Evolutionary conservation across 345 rosid genomes (phyloP), one percentile per base, ranked within the genome.

Genomic region (Psidium guajava): DNA sequence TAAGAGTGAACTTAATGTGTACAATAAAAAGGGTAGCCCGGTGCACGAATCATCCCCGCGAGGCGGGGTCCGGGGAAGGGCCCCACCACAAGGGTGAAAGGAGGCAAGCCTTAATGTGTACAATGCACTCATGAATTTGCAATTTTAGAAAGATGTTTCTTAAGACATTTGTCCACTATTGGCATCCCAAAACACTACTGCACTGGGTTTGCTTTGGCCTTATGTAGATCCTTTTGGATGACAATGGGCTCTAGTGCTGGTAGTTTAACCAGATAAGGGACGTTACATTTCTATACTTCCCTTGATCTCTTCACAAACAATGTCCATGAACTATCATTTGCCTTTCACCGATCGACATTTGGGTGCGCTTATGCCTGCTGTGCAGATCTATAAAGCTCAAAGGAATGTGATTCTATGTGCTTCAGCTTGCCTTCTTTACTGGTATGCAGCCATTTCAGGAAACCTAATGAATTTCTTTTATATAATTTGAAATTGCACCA

Each of bases 361-460:
- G 75, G 51, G 53, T 51, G 82, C 12, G 5, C 53, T n/a, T 21
- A 57, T 40, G 85, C 5, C 12, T 51, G 2, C 25, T 84, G 28
- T 90, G 88, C 92, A 97, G 99, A 89, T 95, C 61, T 96, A 91
- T 90, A 97, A 97, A 92, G 90, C 98, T 89, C 95, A 97, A 89
- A 90, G 96, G 90, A 97, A 97, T 81, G 95, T 92, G 86, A 91
- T 96, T 86, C 88, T 97, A 11, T 95, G 99, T 86, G 92, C 89
- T 59, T 87, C 98, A 59, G 96, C 98, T 81, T 94, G 96, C 88
- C 87, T 96, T 81, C 96, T 97, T 58, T 97, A 97, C 87, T 97
- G 99, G 99, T 97, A 92, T 20, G 86, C 22, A 56, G 51, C 6
- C 18, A 32, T 28, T 10, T 53, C 2, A 6, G 10, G 36, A 5